Evolutionary conservation across 768 basidiomycete genomes (phyloP).

Genomic region (Phallus indusiatus): DNA sequence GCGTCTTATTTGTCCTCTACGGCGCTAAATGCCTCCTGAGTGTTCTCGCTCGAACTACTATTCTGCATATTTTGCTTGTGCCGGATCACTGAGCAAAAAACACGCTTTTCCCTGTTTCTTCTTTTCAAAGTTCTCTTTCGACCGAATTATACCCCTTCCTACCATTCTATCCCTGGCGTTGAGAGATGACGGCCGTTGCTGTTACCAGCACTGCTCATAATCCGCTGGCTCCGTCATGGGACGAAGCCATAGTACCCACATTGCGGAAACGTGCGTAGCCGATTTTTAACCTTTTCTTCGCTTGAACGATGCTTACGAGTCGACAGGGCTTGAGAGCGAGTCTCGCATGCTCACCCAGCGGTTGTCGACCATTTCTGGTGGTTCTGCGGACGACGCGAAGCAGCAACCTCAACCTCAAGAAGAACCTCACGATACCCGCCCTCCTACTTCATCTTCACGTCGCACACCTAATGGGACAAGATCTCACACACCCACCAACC

Average conservation of each 20-base stretch:
- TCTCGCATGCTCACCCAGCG: conserved; percentile 69
- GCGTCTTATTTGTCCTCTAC: background rate
- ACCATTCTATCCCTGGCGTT: background rate
- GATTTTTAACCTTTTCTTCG: background rate
- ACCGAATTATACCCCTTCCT: background rate
- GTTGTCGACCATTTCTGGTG: conserved; percentile 56
- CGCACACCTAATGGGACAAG: conserved; percentile 1
- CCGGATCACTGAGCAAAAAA: background rate
- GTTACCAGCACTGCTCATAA: conserved; percentile 7
- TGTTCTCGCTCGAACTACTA: background rate
- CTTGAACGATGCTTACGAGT: conserved; percentile 7
- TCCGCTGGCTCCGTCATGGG: conserved; percentile 46
- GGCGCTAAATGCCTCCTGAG: background rate
- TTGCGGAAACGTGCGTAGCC: conserved; percentile 60
- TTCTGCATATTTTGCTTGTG: background rate
- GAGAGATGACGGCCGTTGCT: conserved; percentile 6
- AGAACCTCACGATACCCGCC: conserved; percentile 11
- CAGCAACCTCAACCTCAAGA: conserved; percentile 29
- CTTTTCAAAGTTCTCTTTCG: background rate
- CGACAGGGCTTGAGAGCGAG: conserved; percentile 68
- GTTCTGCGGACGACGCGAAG: background rate
- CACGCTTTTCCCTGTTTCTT: background rate
- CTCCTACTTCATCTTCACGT: conserved; percentile 3
- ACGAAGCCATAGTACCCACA: conserved; percentile 74
- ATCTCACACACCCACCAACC: conserved; percentile 16